These are phyloP conservation scores for Fusarium secorum DNA, from an alignment of 2,329 filamentous ascomycete species.

Conservation along the genomic window DNA sequence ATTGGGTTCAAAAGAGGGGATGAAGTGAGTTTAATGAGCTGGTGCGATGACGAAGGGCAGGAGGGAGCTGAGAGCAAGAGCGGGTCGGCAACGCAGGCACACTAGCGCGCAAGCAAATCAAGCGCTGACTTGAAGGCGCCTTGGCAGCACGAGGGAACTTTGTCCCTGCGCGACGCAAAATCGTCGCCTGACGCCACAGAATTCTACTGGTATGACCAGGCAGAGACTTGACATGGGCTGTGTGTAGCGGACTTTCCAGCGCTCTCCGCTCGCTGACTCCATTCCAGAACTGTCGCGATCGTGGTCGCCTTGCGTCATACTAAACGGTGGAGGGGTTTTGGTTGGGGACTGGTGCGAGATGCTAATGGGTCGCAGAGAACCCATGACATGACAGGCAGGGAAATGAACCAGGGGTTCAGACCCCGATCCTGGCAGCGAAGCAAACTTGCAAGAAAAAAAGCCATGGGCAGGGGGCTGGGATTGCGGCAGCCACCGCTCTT, in stretches of 20 bases:
- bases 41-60: constrained; percentile 34
- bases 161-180: constrained; percentile 8
- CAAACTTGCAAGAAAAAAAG: constrained; percentile 29
- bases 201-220: constrained; percentile 26
- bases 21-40: constrained; percentile 29
- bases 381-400: constrained; percentile 38
- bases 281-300: constrained; percentile 33
- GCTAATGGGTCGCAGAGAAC: constrained; percentile 34
- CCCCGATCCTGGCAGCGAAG: constrained; percentile 24
- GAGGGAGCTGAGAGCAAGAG: constrained; percentile 25
- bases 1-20: constrained; percentile 33
- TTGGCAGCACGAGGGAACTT: constrained; percentile 28
- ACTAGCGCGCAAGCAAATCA: constrained; percentile 39
- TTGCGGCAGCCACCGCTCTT: constrained; percentile 38
- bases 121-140: constrained; percentile 24
- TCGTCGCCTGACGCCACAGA: constrained; percentile 27
- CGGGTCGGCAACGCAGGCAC: constrained; percentile 39
- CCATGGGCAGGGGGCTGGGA: constrained; percentile 24
- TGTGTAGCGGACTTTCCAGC: constrained; percentile 27
- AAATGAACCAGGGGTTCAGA: constrained; percentile 27
- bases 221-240: constrained; percentile 26
- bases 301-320: constrained; percentile 41
- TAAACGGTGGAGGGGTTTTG: constrained; percentile 25
- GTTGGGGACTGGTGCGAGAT: constrained; percentile 31
- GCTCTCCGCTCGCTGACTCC: constrained; percentile 31